Percentiles rank a stretch among this genome's conserved stretches.
phyloP scores from a whole-genome alignment of 2,329 filamentous ascomycete genomes.

The Corinectria fuckeliana region DNA sequence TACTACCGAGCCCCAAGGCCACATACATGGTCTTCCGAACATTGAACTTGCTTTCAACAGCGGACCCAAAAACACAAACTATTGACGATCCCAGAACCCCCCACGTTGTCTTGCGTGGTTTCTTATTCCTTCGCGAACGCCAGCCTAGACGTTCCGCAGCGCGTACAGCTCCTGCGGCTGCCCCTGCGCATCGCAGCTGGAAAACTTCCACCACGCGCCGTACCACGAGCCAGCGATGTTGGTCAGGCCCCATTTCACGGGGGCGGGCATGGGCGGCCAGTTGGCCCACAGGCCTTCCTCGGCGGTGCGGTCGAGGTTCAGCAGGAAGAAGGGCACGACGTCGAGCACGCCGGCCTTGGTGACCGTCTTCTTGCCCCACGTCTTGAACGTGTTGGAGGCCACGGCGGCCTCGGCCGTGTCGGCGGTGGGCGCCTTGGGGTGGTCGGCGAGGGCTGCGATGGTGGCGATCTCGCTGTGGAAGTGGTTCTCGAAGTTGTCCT shows the following conservation, averaged over 20 bases:
- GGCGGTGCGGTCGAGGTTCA: slow-evolving; percentile 65
- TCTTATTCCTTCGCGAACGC: not conserved
- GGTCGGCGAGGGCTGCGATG: slow-evolving; percentile 56
- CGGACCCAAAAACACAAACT: not conserved
- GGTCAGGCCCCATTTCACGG: slow-evolving; percentile 64
- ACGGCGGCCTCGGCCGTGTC: slow-evolving; percentile 52
- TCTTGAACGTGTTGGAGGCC: slow-evolving; percentile 60
- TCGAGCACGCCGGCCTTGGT: slow-evolving; percentile 65
- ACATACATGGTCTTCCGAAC: not conserved
- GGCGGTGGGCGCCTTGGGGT: slow-evolving; percentile 57
- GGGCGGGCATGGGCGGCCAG: slow-evolving; percentile 70
- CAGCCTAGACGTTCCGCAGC: slow-evolving; percentile 36
- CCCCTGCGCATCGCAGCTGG: slow-evolving; percentile 63
- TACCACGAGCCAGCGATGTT: slow-evolving; percentile 65
- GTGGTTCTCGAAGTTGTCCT: slow-evolving; percentile 57
- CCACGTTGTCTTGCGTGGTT: not conserved
- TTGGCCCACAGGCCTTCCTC: slow-evolving; percentile 66
- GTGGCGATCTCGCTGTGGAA: slow-evolving; percentile 62
- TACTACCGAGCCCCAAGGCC: not conserved
- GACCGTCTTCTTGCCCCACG: slow-evolving; percentile 69
- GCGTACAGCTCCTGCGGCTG: slow-evolving; percentile 62
- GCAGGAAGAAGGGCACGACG: slow-evolving; percentile 68
- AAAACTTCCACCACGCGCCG: slow-evolving; percentile 68
- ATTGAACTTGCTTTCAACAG: not conserved
- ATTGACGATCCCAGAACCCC: not conserved